Base-by-base conservation (phyloP, 495 filamentous ascomycete species). In the Sporormia fimetaria region DNA sequence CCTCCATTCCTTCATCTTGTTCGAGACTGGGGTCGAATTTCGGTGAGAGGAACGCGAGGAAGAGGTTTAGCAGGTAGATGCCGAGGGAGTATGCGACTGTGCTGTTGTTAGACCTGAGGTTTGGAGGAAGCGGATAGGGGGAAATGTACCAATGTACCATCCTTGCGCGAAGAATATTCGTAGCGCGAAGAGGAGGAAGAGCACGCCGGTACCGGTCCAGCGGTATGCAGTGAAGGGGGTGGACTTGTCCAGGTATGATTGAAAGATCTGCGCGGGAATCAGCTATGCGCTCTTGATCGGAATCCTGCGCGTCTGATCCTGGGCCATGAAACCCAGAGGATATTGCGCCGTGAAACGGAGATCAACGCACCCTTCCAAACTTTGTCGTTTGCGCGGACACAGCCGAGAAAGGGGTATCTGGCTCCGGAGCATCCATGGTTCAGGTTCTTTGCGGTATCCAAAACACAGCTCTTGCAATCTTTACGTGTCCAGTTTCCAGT, bases 11-110 rank as follows among this genome's bases (percentile, higher is more conserved):
- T 52, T 88, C 87, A 62, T 98, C 90, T 52, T 84, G 76, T 44
- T 93, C 88, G 55, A 92, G 83, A 24, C 86, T 94, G 21, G 92
- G 90, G 67, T 98, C 90, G 73, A 98, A 95, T 70, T 98, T 98
- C 45, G 90, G 90, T 54, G 87, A 83, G 12, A 98, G 73, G 72
- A 98, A 98, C 47, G 92, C 92, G 60, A 98, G 85, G 77, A 98
- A 98, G 40, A 96, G 78, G 67, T 98, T 98, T 40, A 98, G 80
- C 31, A 98, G 85, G 70, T 96, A 98, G 71, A 98, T 98, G 44
- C 90, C 90, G 39, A 98, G 78, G 18, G 90, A 88, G 66, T 98
- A 98, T 51, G 85, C 86, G 48, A 98, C 90, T 96, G 55, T 34
- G 14, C 11, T 16, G 4, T 9, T 33, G 35, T 52, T 38, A 52